These are phyloP conservation scores for Fusarium sp. DNA, from an alignment of 2,329 filamentous ascomycete genomes.

Conservation along the genomic window DNA sequence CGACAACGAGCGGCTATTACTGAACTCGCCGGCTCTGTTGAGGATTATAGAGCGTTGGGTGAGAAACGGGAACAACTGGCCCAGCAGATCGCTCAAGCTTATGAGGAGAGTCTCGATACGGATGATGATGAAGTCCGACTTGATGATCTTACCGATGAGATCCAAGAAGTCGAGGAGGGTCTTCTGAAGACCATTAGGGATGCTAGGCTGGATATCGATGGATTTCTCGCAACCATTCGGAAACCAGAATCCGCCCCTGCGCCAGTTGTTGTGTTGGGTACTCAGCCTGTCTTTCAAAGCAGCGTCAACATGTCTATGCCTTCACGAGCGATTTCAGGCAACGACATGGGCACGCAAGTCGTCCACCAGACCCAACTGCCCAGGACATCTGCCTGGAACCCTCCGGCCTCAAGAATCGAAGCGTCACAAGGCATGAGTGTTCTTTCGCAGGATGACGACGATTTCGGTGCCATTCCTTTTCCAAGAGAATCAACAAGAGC, in stretches of 20 bases:
- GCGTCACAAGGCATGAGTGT: constrained; percentile 40
- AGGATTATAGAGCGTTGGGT: constrained; percentile 58
- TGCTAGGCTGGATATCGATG: constrained; percentile 61
- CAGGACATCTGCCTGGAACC: constrained; percentile 44
- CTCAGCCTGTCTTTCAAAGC: constrained; percentile 55
- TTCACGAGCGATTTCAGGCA: constrained; percentile 49
- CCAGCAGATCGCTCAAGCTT: constrained; percentile 63
- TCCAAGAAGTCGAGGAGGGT: constrained; percentile 59
- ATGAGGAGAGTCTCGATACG: constrained; percentile 64
- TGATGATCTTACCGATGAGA: constrained; percentile 61
- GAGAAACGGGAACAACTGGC: constrained; percentile 62
- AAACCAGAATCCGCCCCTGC: constrained; percentile 16
- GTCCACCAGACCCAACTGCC: constrained; percentile 66
- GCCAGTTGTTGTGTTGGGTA: constrained; percentile 58
- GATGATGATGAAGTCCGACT: constrained; percentile 65
- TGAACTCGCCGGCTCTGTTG: constrained; percentile 57
- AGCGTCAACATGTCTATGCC: constrained; percentile 52
- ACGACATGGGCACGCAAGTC: constrained; percentile 60
- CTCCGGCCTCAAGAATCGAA: constrained; percentile 37
- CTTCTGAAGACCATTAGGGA: constrained; percentile 59
- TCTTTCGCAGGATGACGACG: constrained; percentile 46
- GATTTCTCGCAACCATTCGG: constrained; percentile 52
- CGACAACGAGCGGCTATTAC: constrained; percentile 62
- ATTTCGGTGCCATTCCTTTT: constrained; percentile 43
- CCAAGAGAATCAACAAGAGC: constrained; percentile 40